Conservation (phyloP, 2,329 filamentous ascomycete genomes). For the Talaromyces amestolkiae region DNA sequence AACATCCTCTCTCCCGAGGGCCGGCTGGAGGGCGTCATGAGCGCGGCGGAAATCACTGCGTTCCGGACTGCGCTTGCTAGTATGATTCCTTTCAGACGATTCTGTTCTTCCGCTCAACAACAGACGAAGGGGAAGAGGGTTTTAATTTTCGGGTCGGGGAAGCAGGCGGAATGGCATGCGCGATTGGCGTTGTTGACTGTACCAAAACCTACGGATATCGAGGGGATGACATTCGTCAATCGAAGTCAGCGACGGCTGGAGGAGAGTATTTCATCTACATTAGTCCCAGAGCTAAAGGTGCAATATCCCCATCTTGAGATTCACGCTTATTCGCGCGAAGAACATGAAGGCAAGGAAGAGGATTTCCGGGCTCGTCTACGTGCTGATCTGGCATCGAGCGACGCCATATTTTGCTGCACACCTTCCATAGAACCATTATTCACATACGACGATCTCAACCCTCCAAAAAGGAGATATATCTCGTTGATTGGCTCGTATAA, state of each 20-base stretch:
- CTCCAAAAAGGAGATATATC: constrained; percentile 41
- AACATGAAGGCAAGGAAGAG: background rate
- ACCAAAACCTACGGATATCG: constrained; percentile 40
- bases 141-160: constrained; percentile 50
- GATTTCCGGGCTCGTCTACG: constrained; percentile 37
- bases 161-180: constrained; percentile 52
- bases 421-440: constrained; percentile 48
- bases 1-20: constrained; percentile 66
- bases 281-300: constrained; percentile 34
- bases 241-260: constrained; percentile 61
- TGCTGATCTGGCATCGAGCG: constrained; percentile 32
- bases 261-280: constrained; percentile 31
- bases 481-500: constrained; percentile 55
- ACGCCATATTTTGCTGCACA: constrained; percentile 52
- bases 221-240: constrained; percentile 75
- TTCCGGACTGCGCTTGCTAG: constrained; percentile 76
- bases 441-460: constrained; percentile 33
- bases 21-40: constrained; percentile 64
- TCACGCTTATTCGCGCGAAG: constrained; percentile 55
- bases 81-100: constrained; percentile 60
- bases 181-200: constrained; percentile 49
- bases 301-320: constrained; percentile 38
- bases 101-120: background rate
- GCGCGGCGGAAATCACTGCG: constrained; percentile 71
- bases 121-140: constrained; percentile 29